phyloP scores from a whole-genome alignment of 202 grass and related monocot species.

The Bolboschoenoplectus hybrid region DNA sequence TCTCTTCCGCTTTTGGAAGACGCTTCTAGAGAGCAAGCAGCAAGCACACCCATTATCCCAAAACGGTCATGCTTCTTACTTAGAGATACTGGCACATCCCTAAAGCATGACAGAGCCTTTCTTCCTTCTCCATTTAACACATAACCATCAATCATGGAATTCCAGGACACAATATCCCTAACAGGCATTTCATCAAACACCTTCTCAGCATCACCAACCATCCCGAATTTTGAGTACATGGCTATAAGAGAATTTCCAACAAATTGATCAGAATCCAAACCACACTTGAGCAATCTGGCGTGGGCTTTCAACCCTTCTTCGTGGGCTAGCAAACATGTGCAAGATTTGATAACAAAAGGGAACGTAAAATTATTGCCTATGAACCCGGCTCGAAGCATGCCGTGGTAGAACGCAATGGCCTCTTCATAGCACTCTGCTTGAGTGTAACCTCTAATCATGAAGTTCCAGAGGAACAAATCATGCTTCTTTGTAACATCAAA shows the following conservation, averaged over 20 bases:
- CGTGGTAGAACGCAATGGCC: constrained; percentile 52
- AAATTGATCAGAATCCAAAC: constrained; percentile 57
- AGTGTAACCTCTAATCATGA: constrained; percentile 74
- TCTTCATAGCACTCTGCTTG: constrained; percentile 50
- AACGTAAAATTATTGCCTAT: constrained; percentile 73
- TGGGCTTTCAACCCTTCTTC: constrained; percentile 54
- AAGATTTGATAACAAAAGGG: constrained; percentile 76
- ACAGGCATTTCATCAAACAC: constrained; percentile 76
- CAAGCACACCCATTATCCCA: constrained; percentile 63
- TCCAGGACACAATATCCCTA: constrained; percentile 73
- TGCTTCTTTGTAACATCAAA: constrained; percentile 45
- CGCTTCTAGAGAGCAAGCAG: constrained; percentile 65
- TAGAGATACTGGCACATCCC: constrained; percentile 44
- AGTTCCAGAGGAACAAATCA: constrained; percentile 71
- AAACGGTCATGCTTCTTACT: constrained; percentile 45
- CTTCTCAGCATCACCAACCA: constrained; percentile 58
- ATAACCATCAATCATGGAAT: constrained; percentile 69
- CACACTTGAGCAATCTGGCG: constrained; percentile 57
- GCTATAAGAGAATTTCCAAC: constrained; percentile 68
- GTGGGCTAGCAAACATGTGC: constrained; percentile 34
- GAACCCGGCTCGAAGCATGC: constrained; percentile 55
- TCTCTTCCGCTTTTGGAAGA: constrained; percentile 48
- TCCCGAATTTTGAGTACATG: constrained; percentile 63
- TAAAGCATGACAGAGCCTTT: constrained; percentile 55
- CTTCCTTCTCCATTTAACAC: constrained; percentile 57